Evolutionary conservation across 2,329 filamentous ascomycete genomes (phyloP).

Genomic region (Exophiala oligosperma): DNA sequence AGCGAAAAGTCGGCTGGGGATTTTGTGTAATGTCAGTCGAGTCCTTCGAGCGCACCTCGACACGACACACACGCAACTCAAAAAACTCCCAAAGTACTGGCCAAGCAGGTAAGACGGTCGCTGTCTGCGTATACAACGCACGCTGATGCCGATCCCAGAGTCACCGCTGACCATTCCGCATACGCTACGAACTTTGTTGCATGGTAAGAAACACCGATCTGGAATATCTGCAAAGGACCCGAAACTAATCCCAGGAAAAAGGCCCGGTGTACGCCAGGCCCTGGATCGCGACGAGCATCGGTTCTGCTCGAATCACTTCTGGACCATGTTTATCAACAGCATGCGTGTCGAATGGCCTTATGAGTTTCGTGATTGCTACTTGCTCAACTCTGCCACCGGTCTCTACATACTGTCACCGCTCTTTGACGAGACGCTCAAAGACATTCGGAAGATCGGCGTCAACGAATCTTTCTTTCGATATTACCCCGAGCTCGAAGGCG

Average conservation of each 20-base stretch:
- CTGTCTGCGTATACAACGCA: background rate
- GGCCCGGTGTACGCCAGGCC: slow-evolving; percentile 7
- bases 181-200: slow-evolving; percentile 14
- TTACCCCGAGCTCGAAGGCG: slow-evolving; percentile 4
- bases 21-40: slow-evolving; percentile 2
- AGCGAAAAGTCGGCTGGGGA: slow-evolving; percentile 2
- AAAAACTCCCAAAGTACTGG: slow-evolving; percentile 6
- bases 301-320: slow-evolving; percentile 14
- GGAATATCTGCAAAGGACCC: background rate
- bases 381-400: background rate
- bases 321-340: slow-evolving; percentile 2
- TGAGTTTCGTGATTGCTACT: slow-evolving; percentile 15
- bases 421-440: background rate
- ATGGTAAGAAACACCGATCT: slow-evolving; percentile 1
- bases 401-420: slow-evolving; percentile 2
- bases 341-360: slow-evolving; percentile 11
- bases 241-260: background rate
- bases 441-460: slow-evolving; percentile 3
- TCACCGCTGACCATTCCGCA: background rate
- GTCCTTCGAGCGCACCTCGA: slow-evolving; percentile 11
- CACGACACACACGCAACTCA: background rate
- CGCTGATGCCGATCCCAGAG: background rate
- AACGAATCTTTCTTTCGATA: background rate
- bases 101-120: background rate
- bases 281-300: slow-evolving; percentile 10